Base-by-base conservation (phyloP, 169 alveolate genomes). In the Plasmodium adleri region DNA sequence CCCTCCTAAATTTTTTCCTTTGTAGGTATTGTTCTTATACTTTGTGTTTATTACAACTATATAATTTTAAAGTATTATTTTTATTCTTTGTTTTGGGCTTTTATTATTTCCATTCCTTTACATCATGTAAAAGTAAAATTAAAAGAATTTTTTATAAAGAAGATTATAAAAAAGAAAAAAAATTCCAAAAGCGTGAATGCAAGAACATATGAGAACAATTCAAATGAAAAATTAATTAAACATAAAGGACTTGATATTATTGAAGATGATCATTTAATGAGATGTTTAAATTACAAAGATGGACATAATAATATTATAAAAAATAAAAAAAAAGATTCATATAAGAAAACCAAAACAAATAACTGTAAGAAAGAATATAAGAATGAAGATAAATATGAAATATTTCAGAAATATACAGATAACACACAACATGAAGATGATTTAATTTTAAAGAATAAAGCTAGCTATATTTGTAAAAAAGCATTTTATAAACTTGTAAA, bases 41-140 rank as follows among this genome's bases (percentile, higher is more conserved):
- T 92, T 13, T 88, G 93, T 49, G 80, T 92, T 17, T 92, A 92
- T 80, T 92, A 88, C 74, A 92, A 92, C 74, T 88, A 76, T 54
- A 92, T 92, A 50, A 88, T 92, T 9, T 56, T 92, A 15, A 88
- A 92, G 43, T 88, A 86, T 56, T 83, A 92, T 54, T 74, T 92
- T 78, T 74, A 83, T 22, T 90, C 95, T 5, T 66, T 92, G 45
- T 92, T 92, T 58, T 92, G 95, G 95, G 95, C 95, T 1, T 85
- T 88, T n/a, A 87, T 92, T 13, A 73, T 92, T 22, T 88, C 93
- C 8, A 92, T 92, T 56, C 95, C 95, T 9, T 88, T 92, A 47
- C 85, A 75, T 62, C 89, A 76, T 76, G 75, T 76, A 9, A 76
- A 76, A 58, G 89, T 62, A 20, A 76, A 76, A 15, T 54, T 76